Percentiles rank a stretch among this genome's conserved stretches.
Conservation (phyloP, 2,329 filamentous ascomycete genomes). For the Lasiodiplodia hormozganensis region DNA sequence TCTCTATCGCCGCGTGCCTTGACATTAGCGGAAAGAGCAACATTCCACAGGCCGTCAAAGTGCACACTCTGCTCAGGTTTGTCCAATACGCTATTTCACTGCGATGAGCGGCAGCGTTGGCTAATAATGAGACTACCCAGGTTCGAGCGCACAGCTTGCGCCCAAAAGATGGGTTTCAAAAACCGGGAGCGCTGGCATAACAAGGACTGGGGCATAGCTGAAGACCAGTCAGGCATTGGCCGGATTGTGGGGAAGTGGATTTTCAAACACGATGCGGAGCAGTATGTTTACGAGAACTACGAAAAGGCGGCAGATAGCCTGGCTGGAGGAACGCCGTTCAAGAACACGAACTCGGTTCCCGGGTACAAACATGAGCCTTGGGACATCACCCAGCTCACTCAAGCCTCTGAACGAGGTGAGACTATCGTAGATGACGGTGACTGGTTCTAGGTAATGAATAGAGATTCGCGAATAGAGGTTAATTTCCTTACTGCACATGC, state of each 20-base stretch:
- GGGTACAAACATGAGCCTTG: not conserved
- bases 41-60: conserved; percentile 38
- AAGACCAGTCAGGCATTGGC: not conserved
- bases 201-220: not conserved
- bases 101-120: no score
- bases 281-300: not conserved
- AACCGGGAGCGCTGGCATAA: conserved; percentile 45
- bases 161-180: conserved; percentile 45
- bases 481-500: no score
- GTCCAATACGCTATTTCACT: no score
- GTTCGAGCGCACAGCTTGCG: conserved; percentile 39
- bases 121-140: no score
- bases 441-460: conserved; percentile 33
- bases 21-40: conserved; percentile 40
- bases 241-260: not conserved
- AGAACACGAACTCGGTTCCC: not conserved
- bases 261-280: not conserved
- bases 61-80: conserved; percentile 43
- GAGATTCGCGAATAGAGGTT: no score
- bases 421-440: not conserved
- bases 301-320: not conserved
- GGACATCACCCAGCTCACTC: not conserved
- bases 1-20: conserved; percentile 40
- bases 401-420: conserved; percentile 29
- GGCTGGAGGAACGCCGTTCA: not conserved